phyloP scores from a whole-genome alignment of 176 grass and related monocot species.

The Triticum turgidum region DNA sequence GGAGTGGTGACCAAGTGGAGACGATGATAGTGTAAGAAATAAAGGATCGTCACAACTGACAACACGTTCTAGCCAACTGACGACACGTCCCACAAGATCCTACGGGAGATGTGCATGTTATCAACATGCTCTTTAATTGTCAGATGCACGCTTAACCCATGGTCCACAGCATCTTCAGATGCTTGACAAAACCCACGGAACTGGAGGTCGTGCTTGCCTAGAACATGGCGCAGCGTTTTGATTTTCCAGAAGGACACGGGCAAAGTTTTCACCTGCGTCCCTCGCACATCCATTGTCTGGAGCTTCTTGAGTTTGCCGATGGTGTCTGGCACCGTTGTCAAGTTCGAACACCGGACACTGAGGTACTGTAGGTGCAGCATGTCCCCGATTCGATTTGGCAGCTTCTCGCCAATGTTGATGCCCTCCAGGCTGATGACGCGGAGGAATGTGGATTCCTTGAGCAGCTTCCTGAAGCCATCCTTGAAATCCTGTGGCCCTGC shows the following conservation, averaged over 20 bases:
- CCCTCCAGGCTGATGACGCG: conserved; percentile 15
- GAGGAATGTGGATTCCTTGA: not conserved
- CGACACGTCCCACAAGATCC: no score
- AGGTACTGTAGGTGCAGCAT: conserved; percentile 16
- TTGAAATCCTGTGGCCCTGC: not conserved
- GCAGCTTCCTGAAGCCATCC: not conserved
- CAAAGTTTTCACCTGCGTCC: not conserved
- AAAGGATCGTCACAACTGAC: no score
- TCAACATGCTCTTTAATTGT: no score
- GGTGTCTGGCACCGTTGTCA: not conserved
- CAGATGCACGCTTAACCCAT: not conserved
- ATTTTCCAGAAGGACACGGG: not conserved
- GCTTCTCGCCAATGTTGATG: not conserved
- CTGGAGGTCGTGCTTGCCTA: not conserved
- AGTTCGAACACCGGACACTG: not conserved
- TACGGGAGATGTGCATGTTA: no score
- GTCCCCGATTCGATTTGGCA: not conserved
- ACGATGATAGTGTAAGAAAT: no score
- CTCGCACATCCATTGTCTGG: not conserved
- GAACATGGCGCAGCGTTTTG: not conserved
- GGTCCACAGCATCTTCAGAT: not conserved
- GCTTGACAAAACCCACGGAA: not conserved
- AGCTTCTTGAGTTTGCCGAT: not conserved
- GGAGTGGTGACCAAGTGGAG: no score
- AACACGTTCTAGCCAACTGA: no score